Percentiles rank a stretch among this genome's conserved stretches.
Conservation (phyloP, 306 rosid genomes). For the Rosa multiflora region DNA sequence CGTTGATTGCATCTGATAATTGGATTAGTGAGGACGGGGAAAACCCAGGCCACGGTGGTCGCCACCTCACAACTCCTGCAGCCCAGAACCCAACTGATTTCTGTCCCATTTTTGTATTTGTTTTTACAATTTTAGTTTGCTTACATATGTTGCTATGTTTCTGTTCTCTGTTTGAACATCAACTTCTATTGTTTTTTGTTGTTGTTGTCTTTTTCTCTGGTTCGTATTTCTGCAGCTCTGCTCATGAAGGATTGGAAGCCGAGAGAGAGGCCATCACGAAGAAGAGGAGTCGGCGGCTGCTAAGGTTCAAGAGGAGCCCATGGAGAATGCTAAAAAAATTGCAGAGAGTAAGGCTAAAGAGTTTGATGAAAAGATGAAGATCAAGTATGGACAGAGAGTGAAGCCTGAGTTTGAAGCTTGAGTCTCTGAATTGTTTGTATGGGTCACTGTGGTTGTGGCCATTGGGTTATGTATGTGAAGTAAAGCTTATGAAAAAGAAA, state of each 20-base stretch:
- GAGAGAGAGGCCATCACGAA: conserved; percentile 52
- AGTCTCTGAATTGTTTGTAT: background rate
- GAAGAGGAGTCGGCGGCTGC: conserved; percentile 56
- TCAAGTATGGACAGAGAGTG: conserved; percentile 56
- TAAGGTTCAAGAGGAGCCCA: conserved; percentile 63
- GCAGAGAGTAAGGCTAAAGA: conserved; percentile 48
- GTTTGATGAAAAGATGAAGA: conserved; percentile 54
- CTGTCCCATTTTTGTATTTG: too few species aligned
- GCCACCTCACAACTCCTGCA: too few species aligned
- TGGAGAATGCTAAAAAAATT: conserved; percentile 41
- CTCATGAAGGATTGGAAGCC: conserved; percentile 58
- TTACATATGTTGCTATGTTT: too few species aligned
- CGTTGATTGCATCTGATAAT: too few species aligned
- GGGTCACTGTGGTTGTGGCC: conserved; percentile 28
- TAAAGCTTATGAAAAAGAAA: background rate
- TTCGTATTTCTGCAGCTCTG: too few species aligned
- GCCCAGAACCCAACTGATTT: too few species aligned
- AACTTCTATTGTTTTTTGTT: too few species aligned
- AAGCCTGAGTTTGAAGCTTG: conserved; percentile 69
- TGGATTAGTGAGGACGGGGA: too few species aligned
- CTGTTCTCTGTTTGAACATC: too few species aligned
- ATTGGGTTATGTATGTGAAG: background rate
- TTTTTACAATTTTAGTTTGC: too few species aligned
- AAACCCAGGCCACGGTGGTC: too few species aligned
- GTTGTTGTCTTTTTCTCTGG: too few species aligned